A percentile compares a stretch with the other conserved stretches of the same genome.
phyloP scores from a whole-genome alignment of 495 filamentous ascomycete species.

The Extremus antarcticus region DNA sequence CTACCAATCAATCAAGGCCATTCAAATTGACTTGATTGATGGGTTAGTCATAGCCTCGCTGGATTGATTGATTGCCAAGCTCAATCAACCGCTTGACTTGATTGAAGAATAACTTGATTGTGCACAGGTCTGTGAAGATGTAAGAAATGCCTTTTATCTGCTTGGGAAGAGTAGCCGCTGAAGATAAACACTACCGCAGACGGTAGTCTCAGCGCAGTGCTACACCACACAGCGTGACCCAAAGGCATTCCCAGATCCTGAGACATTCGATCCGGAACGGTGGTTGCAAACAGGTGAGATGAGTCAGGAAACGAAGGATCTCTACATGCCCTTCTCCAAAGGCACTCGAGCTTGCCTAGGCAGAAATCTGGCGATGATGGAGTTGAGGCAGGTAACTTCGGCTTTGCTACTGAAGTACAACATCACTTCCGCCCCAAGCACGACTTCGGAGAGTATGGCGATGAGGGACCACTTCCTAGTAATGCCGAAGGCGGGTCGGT shows the following conservation, averaged over 20 bases:
- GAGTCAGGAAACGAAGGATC: constrained; percentile 30
- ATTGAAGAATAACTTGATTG: too few relatives aligned
- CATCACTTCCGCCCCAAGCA: neutral
- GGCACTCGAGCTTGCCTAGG: constrained; percentile 38
- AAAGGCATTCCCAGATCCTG: constrained; percentile 25
- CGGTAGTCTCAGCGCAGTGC: neutral
- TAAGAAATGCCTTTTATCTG: too few relatives aligned
- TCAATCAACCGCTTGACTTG: too few relatives aligned
- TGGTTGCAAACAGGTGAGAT: constrained; percentile 38
- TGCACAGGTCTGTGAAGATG: too few relatives aligned
- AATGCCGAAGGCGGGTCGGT: neutral
- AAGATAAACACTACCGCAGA: too few relatives aligned
- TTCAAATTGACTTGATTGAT: too few relatives aligned
- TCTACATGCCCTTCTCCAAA: constrained; percentile 40
- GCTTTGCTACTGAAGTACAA: neutral
- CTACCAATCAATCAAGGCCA: too few relatives aligned
- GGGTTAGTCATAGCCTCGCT: too few relatives aligned
- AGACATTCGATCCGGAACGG: constrained; percentile 44
- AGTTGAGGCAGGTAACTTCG: constrained; percentile 22
- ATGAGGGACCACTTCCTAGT: constrained; percentile 5
- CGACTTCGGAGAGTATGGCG: neutral
- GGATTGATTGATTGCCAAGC: too few relatives aligned
- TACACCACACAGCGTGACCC: constrained; percentile 34
- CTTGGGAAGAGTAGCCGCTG: too few relatives aligned
- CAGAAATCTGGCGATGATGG: constrained; percentile 39